A percentile compares a stretch with the other conserved stretches of the same genome.
phyloP scores from a whole-genome alignment of 371 early-diverging fungal species.

The Catenaria anguillulae region DNA sequence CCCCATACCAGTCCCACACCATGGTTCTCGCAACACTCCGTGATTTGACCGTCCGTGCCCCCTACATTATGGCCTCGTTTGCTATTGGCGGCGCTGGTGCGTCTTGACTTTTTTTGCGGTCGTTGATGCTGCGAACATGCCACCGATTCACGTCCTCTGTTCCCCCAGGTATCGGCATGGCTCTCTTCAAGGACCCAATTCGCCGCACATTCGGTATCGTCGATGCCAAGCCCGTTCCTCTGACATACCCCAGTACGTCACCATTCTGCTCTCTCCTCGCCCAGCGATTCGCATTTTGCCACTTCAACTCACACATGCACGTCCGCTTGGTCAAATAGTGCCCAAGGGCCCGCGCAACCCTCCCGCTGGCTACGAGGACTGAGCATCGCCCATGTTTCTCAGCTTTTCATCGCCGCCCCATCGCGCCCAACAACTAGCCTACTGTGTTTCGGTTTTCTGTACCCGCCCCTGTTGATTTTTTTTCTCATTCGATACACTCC shows the following conservation, averaged over 20 bases:
- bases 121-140: neutral
- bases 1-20: neutral
- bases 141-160: neutral
- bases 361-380: neutral
- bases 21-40: neutral
- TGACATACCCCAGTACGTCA: neutral
- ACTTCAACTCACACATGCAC: no score
- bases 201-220: neutral
- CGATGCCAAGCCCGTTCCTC: neutral
- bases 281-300: neutral
- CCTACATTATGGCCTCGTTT: neutral
- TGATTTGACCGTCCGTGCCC: neutral
- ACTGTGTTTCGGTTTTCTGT: no score
- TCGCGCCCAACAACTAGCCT: no score
- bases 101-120: no score
- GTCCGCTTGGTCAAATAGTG: no score
- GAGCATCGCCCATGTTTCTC: no score
- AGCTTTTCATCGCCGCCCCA: no score
- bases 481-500: no score
- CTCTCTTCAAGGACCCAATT: neutral
- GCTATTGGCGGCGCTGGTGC: neutral
- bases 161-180: neutral
- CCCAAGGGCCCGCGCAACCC: constrained; percentile 1
- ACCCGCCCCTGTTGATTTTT: no score
- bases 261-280: neutral